phyloP scores from a whole-genome alignment of 805 yeast genomes.

The Monosporozyma siamensis region DNA sequence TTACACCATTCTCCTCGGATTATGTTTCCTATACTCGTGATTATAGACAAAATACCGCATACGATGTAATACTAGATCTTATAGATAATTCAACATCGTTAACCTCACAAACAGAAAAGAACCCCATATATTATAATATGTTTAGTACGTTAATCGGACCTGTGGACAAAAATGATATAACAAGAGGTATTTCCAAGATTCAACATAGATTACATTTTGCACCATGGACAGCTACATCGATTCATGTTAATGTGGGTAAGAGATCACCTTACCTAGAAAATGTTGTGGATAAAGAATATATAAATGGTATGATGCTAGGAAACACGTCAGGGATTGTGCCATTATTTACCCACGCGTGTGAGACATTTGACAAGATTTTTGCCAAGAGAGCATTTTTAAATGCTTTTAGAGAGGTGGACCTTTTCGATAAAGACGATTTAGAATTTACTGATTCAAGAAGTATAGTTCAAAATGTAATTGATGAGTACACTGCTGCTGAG shows the following conservation, averaged over 20 bases:
- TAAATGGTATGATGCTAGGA: conserved; percentile 75
- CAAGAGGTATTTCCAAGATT: conserved; percentile 54
- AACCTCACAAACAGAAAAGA: conserved; percentile 41
- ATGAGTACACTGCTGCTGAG: conserved; percentile 68
- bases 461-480: conserved; percentile 65
- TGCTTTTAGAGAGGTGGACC: conserved; percentile 45
- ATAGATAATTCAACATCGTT: conserved; percentile 69
- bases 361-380: conserved; percentile 72
- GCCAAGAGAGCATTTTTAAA: conserved; percentile 77
- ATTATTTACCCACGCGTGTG: conserved; percentile 55
- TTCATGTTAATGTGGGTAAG: conserved; percentile 69
- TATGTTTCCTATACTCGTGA: conserved; percentile 50
- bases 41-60: conserved; percentile 57
- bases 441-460: conserved; percentile 77
- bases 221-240: conserved; percentile 75
- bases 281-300: conserved; percentile 37
- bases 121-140: conserved; percentile 53
- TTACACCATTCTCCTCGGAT: conserved; percentile 69
- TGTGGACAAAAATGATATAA: conserved; percentile 60
- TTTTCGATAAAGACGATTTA: conserved; percentile 33
- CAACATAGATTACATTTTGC: conserved; percentile 65
- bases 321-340: conserved; percentile 71
- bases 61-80: conserved; percentile 77
- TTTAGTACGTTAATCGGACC: conserved; percentile 58
- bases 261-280: conserved; percentile 47